These are phyloP conservation scores for Xylariaceae sp. DNA, from an alignment of 2,329 filamentous ascomycete genomes.

Conservation along the genomic window DNA sequence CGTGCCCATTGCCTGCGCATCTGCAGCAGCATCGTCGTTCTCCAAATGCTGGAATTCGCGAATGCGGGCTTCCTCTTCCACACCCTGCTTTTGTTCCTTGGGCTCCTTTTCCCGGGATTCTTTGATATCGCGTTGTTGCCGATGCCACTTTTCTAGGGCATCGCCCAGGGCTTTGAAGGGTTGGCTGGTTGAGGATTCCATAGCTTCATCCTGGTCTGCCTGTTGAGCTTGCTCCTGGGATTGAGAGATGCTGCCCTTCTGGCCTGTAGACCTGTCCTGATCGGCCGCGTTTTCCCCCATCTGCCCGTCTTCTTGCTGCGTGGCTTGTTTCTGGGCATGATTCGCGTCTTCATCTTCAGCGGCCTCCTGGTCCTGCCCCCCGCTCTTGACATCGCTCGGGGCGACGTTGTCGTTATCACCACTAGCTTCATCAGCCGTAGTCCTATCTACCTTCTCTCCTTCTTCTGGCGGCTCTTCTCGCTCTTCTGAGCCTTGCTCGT, in stretches of 20 bases:
- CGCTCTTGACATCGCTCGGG: conserved; percentile 55
- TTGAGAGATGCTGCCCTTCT: conserved; percentile 49
- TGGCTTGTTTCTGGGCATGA: conserved; percentile 49
- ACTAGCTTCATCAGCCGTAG: conserved; percentile 35
- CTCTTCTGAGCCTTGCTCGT: conserved; percentile 25
- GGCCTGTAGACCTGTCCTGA: conserved; percentile 54
- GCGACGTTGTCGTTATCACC: conserved; percentile 55
- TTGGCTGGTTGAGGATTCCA: conserved; percentile 45
- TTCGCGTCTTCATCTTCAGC: conserved; percentile 56
- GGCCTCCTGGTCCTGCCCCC: conserved; percentile 58
- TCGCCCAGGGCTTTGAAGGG: conserved; percentile 94
- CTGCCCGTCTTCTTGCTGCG: conserved; percentile 59
- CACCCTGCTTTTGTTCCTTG: conserved; percentile 43
- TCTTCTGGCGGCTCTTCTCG: conserved; percentile 26
- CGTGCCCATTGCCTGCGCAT: conserved; percentile 84
- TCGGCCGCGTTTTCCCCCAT: conserved; percentile 58
- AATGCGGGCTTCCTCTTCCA: conserved; percentile 45
- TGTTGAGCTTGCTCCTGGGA: conserved; percentile 36
- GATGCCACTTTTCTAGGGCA: conserved; percentile 86
- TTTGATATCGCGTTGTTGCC: conserved; percentile 76
- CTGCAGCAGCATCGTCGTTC: conserved; percentile 72
- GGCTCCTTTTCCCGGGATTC: conserved; percentile 49
- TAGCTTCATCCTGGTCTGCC: conserved; percentile 32
- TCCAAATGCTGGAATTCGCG: conserved; percentile 91
- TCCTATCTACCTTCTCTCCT: conserved; percentile 22